These are phyloP conservation scores for Corymbia citriodora DNA, from an alignment of 441 rosid species.

Conservation along the genomic window DNA sequence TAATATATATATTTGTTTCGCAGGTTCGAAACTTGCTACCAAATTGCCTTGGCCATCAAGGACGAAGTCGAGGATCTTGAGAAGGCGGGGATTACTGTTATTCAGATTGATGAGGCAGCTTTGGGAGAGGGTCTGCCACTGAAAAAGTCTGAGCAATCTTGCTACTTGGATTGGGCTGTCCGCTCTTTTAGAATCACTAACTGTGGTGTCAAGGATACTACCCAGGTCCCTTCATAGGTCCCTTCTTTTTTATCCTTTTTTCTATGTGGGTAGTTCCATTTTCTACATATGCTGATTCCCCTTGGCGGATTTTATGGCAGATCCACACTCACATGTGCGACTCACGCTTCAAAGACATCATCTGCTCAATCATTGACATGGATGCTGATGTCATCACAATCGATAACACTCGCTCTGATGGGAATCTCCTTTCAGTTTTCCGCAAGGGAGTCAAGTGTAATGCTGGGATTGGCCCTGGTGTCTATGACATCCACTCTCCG, in stretches of 20 bases:
- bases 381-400: too few species aligned
- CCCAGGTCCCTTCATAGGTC: not conserved
- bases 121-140: slow-evolving; percentile 7
- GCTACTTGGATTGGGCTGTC: not conserved
- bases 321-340: too few species aligned
- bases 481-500: too few species aligned
- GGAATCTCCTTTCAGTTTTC: too few species aligned
- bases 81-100: slow-evolving; percentile 4
- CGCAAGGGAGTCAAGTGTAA: too few species aligned
- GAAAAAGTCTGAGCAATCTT: slow-evolving; percentile 4
- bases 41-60: slow-evolving; percentile 9
- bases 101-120: slow-evolving; percentile 9
- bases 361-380: too few species aligned
- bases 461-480: too few species aligned
- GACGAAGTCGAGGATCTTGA: slow-evolving; percentile 11
- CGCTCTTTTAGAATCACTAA: slow-evolving; percentile 1
- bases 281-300: too few species aligned
- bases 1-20: not conserved
- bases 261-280: too few species aligned
- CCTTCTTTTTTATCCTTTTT: not conserved
- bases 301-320: too few species aligned
- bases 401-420: too few species aligned
- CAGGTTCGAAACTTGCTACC: slow-evolving; percentile 2
- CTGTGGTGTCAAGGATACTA: not conserved
- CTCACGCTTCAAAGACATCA: too few species aligned